Conservation (phyloP, 2,329 filamentous ascomycete genomes). For the Apiospora sp. region DNA sequence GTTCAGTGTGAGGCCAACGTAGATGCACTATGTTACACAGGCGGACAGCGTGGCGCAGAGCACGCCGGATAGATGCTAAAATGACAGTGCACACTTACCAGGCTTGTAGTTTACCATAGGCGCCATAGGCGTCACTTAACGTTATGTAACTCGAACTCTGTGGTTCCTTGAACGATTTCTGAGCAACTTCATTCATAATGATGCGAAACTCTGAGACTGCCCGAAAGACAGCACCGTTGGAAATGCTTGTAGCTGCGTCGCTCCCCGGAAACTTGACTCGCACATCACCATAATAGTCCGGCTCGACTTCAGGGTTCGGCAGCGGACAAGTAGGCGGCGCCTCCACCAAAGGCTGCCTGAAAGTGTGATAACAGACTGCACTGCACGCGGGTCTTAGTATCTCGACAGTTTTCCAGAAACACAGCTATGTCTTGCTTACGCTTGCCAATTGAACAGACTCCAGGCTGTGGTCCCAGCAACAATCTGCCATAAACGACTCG, state of each 20-base stretch:
- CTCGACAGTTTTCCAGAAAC: neutral
- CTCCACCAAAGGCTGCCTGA: constrained; percentile 39
- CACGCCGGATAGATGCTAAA: neutral
- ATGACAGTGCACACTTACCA: constrained; percentile 39
- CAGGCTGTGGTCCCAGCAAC: constrained; percentile 43
- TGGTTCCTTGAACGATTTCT: constrained; percentile 25
- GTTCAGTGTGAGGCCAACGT: neutral
- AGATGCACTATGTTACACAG: constrained; percentile 11
- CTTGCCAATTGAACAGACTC: constrained; percentile 46
- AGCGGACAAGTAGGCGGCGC: constrained; percentile 41
- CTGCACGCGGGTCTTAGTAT: constrained; percentile 30
- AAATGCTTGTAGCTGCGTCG: constrained; percentile 32
- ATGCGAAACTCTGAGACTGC: constrained; percentile 40
- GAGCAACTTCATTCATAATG: constrained; percentile 45
- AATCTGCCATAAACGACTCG: constrained; percentile 32
- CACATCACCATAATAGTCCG: constrained; percentile 46
- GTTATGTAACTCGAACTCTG: constrained; percentile 29
- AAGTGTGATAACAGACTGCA: constrained; percentile 34
- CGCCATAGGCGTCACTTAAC: constrained; percentile 33
- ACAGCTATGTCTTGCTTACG: constrained; percentile 30
- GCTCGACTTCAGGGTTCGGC: constrained; percentile 37
- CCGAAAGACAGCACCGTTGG: constrained; percentile 41
- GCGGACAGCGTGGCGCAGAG: neutral
- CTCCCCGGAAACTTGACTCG: constrained; percentile 46
- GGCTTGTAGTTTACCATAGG: constrained; percentile 32